Evolutionary conservation across 352 stramenopile species (phyloP), one percentile per base, ranked within the genome.

Genomic region (Phytophthora agathidicida): DNA sequence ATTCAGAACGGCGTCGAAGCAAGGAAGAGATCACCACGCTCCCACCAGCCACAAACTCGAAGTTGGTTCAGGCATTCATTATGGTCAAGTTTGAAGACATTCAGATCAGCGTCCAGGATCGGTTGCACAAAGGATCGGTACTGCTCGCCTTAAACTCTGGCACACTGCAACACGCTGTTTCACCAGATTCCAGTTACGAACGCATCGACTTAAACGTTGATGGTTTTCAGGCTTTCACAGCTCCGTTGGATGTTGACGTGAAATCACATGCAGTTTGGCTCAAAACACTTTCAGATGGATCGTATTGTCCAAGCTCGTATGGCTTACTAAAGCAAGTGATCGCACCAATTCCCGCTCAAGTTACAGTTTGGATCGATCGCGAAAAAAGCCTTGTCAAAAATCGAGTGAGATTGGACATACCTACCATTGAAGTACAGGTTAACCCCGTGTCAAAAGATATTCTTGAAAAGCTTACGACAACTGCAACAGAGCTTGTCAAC

Each of bases 101-200:
- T n/a, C 85, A 94, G 62, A 74, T 93, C 28, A 90, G 67, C 39
- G 31, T 91, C n/a, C 83, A 91, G 62, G 82, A 93, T 30, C 62
- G 77, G 9, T 23, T 61, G 5, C 64, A 89, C 60, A 93, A 93
- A 77, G 81, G 83, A 5, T 88, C 80, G 0, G 55, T 93, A 1
- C 53, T 94, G 6, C 20, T 94, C 1, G 85, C 76, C 17, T 53
- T 94, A 13, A 89, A 75, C 39, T 75, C 69, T 48, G 81, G 77
- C 11, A 83, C 59, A 3, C 51, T 94, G 11, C 79, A 77, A 24
- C 61, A 90, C 42, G 86, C 77, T 2, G 46, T 80, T 30, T 88
- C 83, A 0, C 46, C 66, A 7, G 77, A 91, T 53, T 39, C 57
- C 6, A 67, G 58, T 5, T 73, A 88, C 28, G 75, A 90, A 37